Evolutionary conservation across 2,329 filamentous ascomycete species (phyloP).

Genomic region (Aspergillus pseudotamarii): DNA sequence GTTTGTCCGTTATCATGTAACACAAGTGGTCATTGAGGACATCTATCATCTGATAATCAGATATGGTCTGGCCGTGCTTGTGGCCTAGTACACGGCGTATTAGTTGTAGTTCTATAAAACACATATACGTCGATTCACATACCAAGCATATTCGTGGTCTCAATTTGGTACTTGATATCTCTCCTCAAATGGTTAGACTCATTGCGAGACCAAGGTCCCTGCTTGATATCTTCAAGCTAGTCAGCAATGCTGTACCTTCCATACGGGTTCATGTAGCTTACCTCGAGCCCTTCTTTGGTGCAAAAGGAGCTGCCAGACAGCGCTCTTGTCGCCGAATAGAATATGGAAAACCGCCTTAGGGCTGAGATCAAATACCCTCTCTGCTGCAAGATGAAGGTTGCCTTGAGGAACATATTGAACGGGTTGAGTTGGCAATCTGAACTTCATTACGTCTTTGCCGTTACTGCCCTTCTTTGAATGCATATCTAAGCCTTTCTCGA

Average conservation of each 20-base stretch:
- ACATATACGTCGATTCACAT: conserved; percentile 30
- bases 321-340: conserved; percentile 93
- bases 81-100: conserved; percentile 36
- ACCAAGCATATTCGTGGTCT: conserved; percentile 67
- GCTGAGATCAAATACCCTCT: conserved; percentile 85
- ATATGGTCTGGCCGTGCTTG: conserved; percentile 63
- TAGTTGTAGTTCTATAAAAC: neutral
- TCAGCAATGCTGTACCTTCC: conserved; percentile 17
- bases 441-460: conserved; percentile 62
- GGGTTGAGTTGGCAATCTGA: conserved; percentile 79
- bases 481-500: conserved; percentile 63
- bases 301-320: conserved; percentile 89
- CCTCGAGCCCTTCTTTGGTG: conserved; percentile 74
- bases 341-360: conserved; percentile 95
- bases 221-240: conserved; percentile 64
- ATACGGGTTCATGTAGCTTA: conserved; percentile 28
- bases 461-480: conserved; percentile 39
- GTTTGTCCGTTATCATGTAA: conserved; percentile 67
- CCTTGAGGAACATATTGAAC: conserved; percentile 82
- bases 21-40: conserved; percentile 75
- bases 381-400: conserved; percentile 73
- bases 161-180: conserved; percentile 78
- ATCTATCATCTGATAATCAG: conserved; percentile 86
- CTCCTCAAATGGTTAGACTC: conserved; percentile 73
- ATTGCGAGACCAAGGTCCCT: conserved; percentile 78